Conservation (phyloP, 305 asterid genomes). For the Solanum hybrid region DNA sequence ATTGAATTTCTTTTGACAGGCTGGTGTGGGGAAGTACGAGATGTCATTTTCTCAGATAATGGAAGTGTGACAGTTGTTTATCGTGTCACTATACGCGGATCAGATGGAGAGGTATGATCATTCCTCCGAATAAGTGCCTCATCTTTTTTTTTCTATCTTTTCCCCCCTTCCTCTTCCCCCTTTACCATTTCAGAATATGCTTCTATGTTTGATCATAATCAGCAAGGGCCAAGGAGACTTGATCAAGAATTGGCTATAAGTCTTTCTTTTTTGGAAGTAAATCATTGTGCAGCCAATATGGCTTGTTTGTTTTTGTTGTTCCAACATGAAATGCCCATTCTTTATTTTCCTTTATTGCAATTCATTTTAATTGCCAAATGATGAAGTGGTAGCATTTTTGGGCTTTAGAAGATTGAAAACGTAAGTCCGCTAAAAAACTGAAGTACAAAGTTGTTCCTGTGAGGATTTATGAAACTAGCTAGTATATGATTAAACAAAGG, state of each 20-base stretch:
- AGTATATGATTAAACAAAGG: background rate
- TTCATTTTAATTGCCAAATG: background rate
- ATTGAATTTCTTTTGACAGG: constrained; percentile 33
- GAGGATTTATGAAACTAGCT: background rate
- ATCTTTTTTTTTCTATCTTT: background rate
- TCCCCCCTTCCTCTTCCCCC: background rate
- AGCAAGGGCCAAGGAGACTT: background rate
- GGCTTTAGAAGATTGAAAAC: background rate
- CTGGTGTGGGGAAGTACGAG: constrained; percentile 99
- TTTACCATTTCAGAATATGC: background rate
- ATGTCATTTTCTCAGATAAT: constrained; percentile 80
- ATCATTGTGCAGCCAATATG: background rate
- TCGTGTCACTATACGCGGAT: constrained; percentile 87
- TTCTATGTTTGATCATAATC: background rate
- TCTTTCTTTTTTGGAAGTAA: background rate
- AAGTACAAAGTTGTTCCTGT: background rate
- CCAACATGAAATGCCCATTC: background rate
- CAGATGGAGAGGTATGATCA: constrained; percentile 85
- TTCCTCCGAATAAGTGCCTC: background rate
- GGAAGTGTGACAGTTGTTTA: constrained; percentile 93
- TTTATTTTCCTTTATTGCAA: background rate
- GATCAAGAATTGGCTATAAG: background rate
- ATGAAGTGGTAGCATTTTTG: background rate
- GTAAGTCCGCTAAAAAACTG: background rate
- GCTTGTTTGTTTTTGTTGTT: background rate